These are phyloP conservation scores for Russula sp. DNA, from an alignment of 768 basidiomycete genomes.

Conservation along the genomic window DNA sequence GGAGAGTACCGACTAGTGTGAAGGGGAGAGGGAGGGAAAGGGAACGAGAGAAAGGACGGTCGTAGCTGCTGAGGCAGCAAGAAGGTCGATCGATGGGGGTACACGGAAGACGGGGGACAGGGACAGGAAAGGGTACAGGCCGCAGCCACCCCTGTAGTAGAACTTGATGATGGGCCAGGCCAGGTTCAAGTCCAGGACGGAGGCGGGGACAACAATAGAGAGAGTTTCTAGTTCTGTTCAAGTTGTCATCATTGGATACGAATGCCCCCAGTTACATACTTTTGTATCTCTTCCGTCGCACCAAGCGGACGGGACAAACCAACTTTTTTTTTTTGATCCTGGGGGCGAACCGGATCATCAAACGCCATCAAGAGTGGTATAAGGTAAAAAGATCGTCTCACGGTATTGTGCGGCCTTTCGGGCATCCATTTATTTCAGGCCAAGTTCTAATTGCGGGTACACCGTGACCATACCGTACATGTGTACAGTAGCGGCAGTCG, in stretches of 20 bases:
- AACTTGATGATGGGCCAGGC: neutral
- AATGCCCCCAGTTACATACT: neutral
- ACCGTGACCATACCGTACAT: too few relatives aligned
- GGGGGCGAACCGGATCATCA: neutral
- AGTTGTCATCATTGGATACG: neutral
- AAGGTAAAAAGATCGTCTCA: neutral
- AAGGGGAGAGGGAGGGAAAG: neutral
- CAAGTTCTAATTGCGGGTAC: neutral
- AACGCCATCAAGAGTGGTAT: neutral
- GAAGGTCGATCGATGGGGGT: neutral
- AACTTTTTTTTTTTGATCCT: neutral
- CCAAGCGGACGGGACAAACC: neutral
- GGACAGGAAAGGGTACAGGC: neutral
- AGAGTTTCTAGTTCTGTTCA: neutral
- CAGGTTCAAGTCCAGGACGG: neutral
- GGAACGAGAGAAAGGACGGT: neutral
- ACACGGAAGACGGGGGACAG: neutral
- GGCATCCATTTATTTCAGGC: neutral
- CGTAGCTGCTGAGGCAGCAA: neutral
- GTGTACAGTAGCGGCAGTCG: neutral
- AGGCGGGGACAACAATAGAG: neutral
- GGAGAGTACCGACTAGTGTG: too few relatives aligned
- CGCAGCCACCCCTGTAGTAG: too few relatives aligned
- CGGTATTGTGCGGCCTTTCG: neutral
- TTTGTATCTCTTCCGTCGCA: neutral